Evolutionary conservation across 2,329 filamentous ascomycete genomes (phyloP), one percentile per base, ranked within the genome.

Genomic region (Aspergillus spinulosporus): DNA sequence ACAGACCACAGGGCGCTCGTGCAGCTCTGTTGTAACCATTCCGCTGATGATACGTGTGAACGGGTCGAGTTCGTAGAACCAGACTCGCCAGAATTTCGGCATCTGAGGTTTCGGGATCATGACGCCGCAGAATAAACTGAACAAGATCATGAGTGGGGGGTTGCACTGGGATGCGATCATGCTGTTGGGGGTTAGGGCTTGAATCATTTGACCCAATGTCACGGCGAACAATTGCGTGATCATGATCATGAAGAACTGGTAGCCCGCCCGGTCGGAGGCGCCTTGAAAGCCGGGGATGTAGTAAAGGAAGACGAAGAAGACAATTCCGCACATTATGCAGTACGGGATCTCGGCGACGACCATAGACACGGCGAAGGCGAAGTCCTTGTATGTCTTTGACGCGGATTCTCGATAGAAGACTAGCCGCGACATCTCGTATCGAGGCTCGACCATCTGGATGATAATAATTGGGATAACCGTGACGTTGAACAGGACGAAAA

Each of bases 401-500:
- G 89, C 88, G 14, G 88, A 84, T 75, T 96, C 92, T 56, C 92
- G 88, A 80, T 92, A 94, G 77, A 90, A 92, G 61, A 95, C 87
- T 68, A 89, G 81, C 43, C 91, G 84, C 59, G 88, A 87, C 66
- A 92, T 79, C 68, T 92, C 87, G 72, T 89, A 96, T 77, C 92
- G 92, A 40, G 88, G 85, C 72, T 96, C 88, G 52, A 95, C 88
- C 68, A 95, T 90, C 1, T 87, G 85, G 55, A 96, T 84, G 71
- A 96, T 90, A 31, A 95, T 80, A 1, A 89, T 89, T 0, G 91
- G 90, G 28, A 96, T 80, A 21, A 96, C 89, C 0, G 90, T 76
- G 50, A 92, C 85, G 71, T 95, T 90, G 83, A 96, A 96, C 72
- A 94, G 89, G 73, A 93, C 85, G 73, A 96, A 96, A 60, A 96